Percentiles rank a stretch among this genome's conserved stretches.
Conservation (phyloP, 1,139 yeast genomes). For the Candida sp. region DNA sequence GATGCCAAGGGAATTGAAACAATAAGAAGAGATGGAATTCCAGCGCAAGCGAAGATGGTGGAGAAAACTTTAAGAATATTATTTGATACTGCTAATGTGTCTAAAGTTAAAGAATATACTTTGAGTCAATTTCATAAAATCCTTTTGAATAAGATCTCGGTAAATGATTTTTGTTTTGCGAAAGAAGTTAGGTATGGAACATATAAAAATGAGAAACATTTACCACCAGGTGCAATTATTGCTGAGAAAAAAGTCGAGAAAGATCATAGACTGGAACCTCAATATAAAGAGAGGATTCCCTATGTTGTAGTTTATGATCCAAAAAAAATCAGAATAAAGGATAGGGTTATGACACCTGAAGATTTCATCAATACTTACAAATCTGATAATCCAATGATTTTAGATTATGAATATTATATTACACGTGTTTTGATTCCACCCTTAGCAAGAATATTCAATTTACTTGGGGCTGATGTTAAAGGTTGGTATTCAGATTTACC, state of each 20-base stretch:
- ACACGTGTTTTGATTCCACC: constrained; percentile 86
- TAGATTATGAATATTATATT: constrained; percentile 86
- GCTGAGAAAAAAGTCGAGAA: constrained; percentile 57
- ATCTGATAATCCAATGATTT: constrained; percentile 30
- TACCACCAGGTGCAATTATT: constrained; percentile 91
- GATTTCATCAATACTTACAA: constrained; percentile 49
- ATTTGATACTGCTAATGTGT: constrained; percentile 71
- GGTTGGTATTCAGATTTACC: constrained; percentile 83
- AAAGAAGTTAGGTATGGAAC: constrained; percentile 85
- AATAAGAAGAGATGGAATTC: constrained; percentile 89
- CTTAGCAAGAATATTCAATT: constrained; percentile 73
- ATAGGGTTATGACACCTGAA: constrained; percentile 78
- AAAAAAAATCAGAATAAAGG: constrained; percentile 64
- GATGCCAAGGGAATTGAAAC: constrained; percentile 98
- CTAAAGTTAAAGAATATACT: constrained; percentile 65
- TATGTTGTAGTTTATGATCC: constrained; percentile 75
- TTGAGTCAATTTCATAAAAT: constrained; percentile 65
- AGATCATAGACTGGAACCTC: constrained; percentile 80
- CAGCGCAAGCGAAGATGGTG: constrained; percentile 83
- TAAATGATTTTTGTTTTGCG: constrained; percentile 88
- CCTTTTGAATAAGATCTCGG: constrained; percentile 53
- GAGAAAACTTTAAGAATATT: constrained; percentile 65
- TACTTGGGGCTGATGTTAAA: constrained; percentile 76
- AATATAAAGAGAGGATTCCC: constrained; percentile 84
- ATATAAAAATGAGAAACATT: constrained; percentile 64